Conservation (phyloP, 2,329 filamentous ascomycete species). For the Bipolaris sorokiniana region DNA sequence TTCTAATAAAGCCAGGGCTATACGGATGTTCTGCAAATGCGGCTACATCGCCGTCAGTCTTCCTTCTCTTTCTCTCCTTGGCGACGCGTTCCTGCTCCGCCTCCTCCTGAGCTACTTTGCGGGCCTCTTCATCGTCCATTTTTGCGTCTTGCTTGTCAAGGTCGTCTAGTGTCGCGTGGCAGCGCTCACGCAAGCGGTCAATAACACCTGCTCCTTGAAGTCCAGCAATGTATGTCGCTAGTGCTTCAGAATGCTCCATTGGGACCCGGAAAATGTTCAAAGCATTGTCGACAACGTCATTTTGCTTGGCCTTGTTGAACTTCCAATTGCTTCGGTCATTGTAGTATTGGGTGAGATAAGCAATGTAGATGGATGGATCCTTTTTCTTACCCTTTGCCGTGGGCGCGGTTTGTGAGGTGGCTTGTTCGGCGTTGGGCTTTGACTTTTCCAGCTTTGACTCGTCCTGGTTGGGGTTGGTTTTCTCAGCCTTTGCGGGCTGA, state of each 20-base stretch:
- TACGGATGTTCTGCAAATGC: constrained; percentile 30
- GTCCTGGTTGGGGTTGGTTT: neutral
- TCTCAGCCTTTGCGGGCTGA: constrained; percentile 4
- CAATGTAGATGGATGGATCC: constrained; percentile 69
- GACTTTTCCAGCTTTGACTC: neutral
- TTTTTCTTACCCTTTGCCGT: constrained; percentile 42
- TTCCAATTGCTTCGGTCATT: constrained; percentile 78
- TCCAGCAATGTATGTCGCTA: constrained; percentile 79
- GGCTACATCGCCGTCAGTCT: constrained; percentile 41
- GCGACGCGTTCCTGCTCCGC: constrained; percentile 45
- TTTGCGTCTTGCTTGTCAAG: constrained; percentile 52
- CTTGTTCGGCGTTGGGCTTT: neutral
- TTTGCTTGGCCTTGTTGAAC: constrained; percentile 94
- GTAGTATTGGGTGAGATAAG: constrained; percentile 80
- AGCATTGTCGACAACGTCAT: constrained; percentile 80
- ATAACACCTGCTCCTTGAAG: constrained; percentile 74
- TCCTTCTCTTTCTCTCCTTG: constrained; percentile 39
- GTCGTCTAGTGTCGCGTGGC: constrained; percentile 64
- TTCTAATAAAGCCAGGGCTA: constrained; percentile 40
- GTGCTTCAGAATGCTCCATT: constrained; percentile 68
- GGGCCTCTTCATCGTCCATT: constrained; percentile 46
- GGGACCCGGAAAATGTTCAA: constrained; percentile 77
- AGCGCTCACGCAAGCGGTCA: constrained; percentile 70
- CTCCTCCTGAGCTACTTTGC: constrained; percentile 46
- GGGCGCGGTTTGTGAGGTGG: constrained; percentile 1